phyloP scores from a whole-genome alignment of 805 yeast species.

The Saccharomycopsis babjevae region DNA sequence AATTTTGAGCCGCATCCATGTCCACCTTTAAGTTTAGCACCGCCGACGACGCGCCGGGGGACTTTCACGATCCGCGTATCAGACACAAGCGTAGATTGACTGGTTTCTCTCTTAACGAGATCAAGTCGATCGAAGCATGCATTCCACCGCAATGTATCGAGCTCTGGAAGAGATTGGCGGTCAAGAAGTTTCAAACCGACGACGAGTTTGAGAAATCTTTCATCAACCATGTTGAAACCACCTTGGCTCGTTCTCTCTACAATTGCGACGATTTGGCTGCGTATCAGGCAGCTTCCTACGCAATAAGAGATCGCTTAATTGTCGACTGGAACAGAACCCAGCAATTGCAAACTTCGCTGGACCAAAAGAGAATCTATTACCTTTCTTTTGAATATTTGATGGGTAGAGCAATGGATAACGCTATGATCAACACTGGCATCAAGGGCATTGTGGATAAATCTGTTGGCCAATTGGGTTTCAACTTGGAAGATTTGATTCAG shows the following conservation, averaged over 20 bases:
- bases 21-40: not conserved
- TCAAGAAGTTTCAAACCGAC: slow-evolving; percentile 30
- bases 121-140: slow-evolving; percentile 67
- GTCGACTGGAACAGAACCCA: slow-evolving; percentile 91
- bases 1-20: not conserved
- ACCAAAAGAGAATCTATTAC: slow-evolving; percentile 79
- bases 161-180: slow-evolving; percentile 65
- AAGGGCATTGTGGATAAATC: slow-evolving; percentile 50
- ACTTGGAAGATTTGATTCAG: slow-evolving; percentile 72
- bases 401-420: slow-evolving; percentile 95
- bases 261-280: slow-evolving; percentile 91
- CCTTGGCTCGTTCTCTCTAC: slow-evolving; percentile 83
- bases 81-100: slow-evolving; percentile 66
- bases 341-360: slow-evolving; percentile 74
- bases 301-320: slow-evolving; percentile 70
- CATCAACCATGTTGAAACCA: slow-evolving; percentile 81
- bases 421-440: slow-evolving; percentile 68
- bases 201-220: slow-evolving; percentile 58
- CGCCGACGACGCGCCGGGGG: not conserved
- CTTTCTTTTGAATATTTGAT: slow-evolving; percentile 79
- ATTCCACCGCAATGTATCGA: slow-evolving; percentile 73
- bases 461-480: slow-evolving; percentile 70
- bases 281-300: slow-evolving; percentile 75
- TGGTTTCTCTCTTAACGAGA: slow-evolving; percentile 86
- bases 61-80: slow-evolving; percentile 6